These are phyloP conservation scores for Myriosclerotinia duriaeana DNA, from an alignment of 2,329 filamentous ascomycete species.

Conservation along the genomic window DNA sequence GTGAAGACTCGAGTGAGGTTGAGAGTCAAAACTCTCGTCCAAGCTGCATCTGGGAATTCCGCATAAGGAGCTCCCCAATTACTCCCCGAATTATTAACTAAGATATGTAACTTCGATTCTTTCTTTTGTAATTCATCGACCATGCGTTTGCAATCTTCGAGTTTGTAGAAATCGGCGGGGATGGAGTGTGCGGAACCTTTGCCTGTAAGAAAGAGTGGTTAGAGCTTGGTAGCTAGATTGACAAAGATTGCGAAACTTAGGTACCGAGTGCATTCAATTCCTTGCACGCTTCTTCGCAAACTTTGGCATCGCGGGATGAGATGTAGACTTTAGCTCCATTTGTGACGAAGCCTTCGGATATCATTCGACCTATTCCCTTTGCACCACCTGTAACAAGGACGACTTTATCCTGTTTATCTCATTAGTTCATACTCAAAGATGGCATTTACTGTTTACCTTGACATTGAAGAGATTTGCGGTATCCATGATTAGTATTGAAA, in stretches of 20 bases:
- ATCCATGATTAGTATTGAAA: constrained; percentile 49
- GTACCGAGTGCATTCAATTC: constrained; percentile 55
- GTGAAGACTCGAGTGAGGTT: constrained; percentile 67
- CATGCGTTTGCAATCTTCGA: constrained; percentile 57
- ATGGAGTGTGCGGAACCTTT: constrained; percentile 59
- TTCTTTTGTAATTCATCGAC: constrained; percentile 55
- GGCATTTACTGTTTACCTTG: constrained; percentile 47
- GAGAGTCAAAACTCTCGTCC: constrained; percentile 57
- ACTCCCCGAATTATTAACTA: constrained; percentile 66
- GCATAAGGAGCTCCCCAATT: constrained; percentile 63
- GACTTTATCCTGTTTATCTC: constrained; percentile 48
- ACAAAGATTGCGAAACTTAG: neutral
- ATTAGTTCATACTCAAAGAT: constrained; percentile 1
- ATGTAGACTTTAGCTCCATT: constrained; percentile 71
- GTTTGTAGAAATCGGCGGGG: constrained; percentile 61
- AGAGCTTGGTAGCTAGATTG: neutral
- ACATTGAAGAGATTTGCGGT: constrained; percentile 56
- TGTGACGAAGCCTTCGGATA: constrained; percentile 62
- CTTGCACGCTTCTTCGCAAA: constrained; percentile 58
- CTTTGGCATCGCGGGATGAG: constrained; percentile 62
- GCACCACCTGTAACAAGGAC: constrained; percentile 59
- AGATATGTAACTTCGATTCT: constrained; percentile 57
- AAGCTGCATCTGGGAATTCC: constrained; percentile 57
- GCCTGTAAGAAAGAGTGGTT: constrained; percentile 33
- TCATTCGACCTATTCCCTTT: constrained; percentile 67